Evolutionary conservation across 345 rosid species (phyloP).

Genomic region (Camelina hispida): DNA sequence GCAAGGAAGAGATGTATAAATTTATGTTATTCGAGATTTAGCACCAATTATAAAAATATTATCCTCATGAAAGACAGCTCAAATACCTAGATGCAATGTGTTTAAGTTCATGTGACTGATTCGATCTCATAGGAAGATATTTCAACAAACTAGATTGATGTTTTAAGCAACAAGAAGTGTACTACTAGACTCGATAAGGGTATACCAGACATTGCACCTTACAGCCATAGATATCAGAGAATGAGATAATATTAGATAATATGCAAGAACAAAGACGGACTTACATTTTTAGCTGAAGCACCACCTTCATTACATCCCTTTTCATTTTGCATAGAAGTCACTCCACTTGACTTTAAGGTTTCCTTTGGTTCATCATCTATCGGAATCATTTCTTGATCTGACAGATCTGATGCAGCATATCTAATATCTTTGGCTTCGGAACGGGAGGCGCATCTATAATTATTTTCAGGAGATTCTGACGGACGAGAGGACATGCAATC

Average conservation of each 20-base stretch:
- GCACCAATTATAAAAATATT: slow-evolving; percentile 5
- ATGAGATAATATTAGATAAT: slow-evolving; percentile 15
- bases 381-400: slow-evolving; percentile 26
- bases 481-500: slow-evolving; percentile 42
- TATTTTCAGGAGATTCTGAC: slow-evolving; percentile 48
- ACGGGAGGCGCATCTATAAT: slow-evolving; percentile 39
- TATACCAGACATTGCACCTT: slow-evolving; percentile 22
- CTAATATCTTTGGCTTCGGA: slow-evolving; percentile 64
- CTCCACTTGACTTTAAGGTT: slow-evolving; percentile 50
- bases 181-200: background rate
- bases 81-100: slow-evolving; percentile 34
- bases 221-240: slow-evolving; percentile 19
- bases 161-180: slow-evolving; percentile 19
- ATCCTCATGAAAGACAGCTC: slow-evolving; percentile 29
- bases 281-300: slow-evolving; percentile 49
- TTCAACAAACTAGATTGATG: slow-evolving; percentile 25
- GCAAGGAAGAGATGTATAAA: slow-evolving; percentile 30
- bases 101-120: slow-evolving; percentile 28
- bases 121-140: slow-evolving; percentile 13
- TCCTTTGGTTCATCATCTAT: slow-evolving; percentile 42
- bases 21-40: slow-evolving; percentile 1
- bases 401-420: slow-evolving; percentile 43
- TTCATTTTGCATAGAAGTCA: slow-evolving; percentile 43
- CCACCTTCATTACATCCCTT: slow-evolving; percentile 41
- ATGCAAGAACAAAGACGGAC: slow-evolving; percentile 34